These are phyloP conservation scores for Colletotrichum phormii DNA, from an alignment of 2,329 filamentous ascomycete species.

Conservation along the genomic window DNA sequence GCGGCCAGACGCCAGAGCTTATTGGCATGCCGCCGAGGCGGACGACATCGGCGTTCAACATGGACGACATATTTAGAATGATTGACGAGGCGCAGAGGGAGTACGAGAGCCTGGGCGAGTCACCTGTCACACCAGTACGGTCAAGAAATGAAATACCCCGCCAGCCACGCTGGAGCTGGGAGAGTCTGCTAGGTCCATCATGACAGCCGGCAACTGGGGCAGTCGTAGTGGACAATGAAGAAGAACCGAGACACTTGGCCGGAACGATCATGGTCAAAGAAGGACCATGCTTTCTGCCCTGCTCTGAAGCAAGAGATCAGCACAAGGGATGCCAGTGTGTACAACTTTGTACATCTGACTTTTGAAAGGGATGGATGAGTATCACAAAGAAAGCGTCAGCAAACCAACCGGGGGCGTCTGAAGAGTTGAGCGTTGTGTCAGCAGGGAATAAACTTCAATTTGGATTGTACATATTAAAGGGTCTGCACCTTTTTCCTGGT, in stretches of 20 bases:
- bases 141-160: background rate
- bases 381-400: slow-evolving; percentile 7
- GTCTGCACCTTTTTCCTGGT: slow-evolving; percentile 41
- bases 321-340: background rate
- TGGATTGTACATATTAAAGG: slow-evolving; percentile 38
- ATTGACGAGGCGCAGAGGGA: slow-evolving; percentile 34
- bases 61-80: slow-evolving; percentile 26
- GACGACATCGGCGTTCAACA: slow-evolving; percentile 13
- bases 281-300: background rate
- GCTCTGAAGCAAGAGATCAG: background rate
- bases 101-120: slow-evolving; percentile 21
- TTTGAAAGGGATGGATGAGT: background rate
- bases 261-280: background rate
- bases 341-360: slow-evolving; percentile 16
- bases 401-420: slow-evolving; percentile 25
- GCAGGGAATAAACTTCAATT: slow-evolving; percentile 38
- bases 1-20: background rate
- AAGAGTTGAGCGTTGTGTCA: slow-evolving; percentile 37
- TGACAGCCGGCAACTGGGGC: background rate
- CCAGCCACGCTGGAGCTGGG: slow-evolving; percentile 25
- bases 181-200: slow-evolving; percentile 5
- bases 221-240: too few species aligned
- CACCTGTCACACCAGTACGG: background rate
- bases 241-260: background rate
- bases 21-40: background rate